Percentiles rank a stretch among this genome's conserved stretches.
These are phyloP conservation scores for Colletotrichum echinochloae DNA, from an alignment of 2,329 filamentous ascomycete species.

Conservation along the genomic window DNA sequence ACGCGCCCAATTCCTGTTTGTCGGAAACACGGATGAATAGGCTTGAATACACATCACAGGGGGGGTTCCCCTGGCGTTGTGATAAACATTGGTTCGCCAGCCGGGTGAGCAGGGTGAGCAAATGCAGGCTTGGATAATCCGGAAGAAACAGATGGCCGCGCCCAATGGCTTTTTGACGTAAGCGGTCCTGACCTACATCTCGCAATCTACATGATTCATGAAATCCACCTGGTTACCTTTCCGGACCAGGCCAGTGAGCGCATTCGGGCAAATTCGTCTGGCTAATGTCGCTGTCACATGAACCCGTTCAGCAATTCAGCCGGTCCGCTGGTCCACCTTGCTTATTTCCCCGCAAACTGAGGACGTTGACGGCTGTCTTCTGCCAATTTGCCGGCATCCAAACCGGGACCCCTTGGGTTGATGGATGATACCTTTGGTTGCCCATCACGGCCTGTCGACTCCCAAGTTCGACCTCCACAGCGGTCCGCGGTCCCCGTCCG, in stretches of 20 bases:
- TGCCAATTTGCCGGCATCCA: background rate
- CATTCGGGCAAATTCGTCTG: background rate
- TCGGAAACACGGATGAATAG: background rate
- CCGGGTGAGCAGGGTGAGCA: background rate
- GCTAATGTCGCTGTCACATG: conserved; percentile 7
- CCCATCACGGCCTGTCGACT: background rate
- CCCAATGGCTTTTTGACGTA: background rate
- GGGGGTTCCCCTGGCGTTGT: background rate
- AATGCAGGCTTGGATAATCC: conserved; percentile 21
- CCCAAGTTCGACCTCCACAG: conserved; percentile 2
- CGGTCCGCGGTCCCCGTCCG: no score
- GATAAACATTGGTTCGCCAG: background rate
- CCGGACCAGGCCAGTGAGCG: background rate
- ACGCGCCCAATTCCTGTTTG: no score
- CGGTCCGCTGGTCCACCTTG: conserved; percentile 2
- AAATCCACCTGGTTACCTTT: background rate
- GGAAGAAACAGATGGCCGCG: conserved; percentile 14
- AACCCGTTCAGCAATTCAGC: conserved; percentile 12
- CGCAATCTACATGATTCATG: conserved; percentile 37
- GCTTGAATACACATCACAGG: background rate
- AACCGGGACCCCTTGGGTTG: background rate
- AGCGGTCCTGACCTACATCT: background rate
- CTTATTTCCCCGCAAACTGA: conserved; percentile 7
- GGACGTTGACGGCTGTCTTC: conserved; percentile 1
- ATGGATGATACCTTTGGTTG: background rate